Conservation (phyloP, 1,284 basidiomycete genomes). For the Golubevia pallescens region DNA sequence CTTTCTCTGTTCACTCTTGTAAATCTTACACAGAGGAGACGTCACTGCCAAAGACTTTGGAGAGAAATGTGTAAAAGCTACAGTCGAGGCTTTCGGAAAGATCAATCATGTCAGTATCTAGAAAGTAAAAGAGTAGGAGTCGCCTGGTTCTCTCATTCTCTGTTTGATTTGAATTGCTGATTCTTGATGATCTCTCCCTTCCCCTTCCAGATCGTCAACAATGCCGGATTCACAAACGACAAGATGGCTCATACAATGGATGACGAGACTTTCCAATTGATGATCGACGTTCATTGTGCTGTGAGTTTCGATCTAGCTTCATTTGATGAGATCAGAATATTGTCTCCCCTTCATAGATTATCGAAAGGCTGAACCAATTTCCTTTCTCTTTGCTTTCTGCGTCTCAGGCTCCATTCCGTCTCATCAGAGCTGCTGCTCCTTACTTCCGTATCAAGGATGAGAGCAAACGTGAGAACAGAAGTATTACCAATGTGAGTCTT, state of each 20-base stretch:
- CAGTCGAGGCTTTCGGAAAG: slow-evolving; percentile 69
- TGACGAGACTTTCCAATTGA: slow-evolving; percentile 80
- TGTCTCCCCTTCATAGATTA: too few species aligned
- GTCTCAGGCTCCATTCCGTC: slow-evolving; percentile 72
- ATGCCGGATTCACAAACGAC: slow-evolving; percentile 86
- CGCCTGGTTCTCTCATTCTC: too few species aligned
- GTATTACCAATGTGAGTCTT: slow-evolving; percentile 73
- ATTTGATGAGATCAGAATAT: too few species aligned
- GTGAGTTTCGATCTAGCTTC: slow-evolving; percentile 65
- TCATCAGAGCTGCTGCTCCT: slow-evolving; percentile 81
- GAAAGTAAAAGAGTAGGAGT: too few species aligned
- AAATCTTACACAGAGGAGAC: slow-evolving; percentile 68
- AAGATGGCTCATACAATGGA: slow-evolving; percentile 83
- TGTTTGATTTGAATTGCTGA: too few species aligned
- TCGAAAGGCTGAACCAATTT: too few species aligned
- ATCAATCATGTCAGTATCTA: slow-evolving; percentile 74
- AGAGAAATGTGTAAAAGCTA: slow-evolving; percentile 76
- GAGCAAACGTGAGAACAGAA: slow-evolving; percentile 72
- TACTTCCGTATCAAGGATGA: slow-evolving; percentile 79
- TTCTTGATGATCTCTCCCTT: too few species aligned
- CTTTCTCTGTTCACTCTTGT: too few species aligned
- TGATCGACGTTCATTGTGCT: slow-evolving; percentile 79
- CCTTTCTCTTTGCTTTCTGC: too few species aligned
- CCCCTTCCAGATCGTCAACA: slow-evolving; percentile 73
- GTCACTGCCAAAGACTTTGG: slow-evolving; percentile 83